Evolutionary conservation across 805 yeast species (phyloP), one percentile per base, ranked within the genome.

Genomic region (Ogataea ganodermae): DNA sequence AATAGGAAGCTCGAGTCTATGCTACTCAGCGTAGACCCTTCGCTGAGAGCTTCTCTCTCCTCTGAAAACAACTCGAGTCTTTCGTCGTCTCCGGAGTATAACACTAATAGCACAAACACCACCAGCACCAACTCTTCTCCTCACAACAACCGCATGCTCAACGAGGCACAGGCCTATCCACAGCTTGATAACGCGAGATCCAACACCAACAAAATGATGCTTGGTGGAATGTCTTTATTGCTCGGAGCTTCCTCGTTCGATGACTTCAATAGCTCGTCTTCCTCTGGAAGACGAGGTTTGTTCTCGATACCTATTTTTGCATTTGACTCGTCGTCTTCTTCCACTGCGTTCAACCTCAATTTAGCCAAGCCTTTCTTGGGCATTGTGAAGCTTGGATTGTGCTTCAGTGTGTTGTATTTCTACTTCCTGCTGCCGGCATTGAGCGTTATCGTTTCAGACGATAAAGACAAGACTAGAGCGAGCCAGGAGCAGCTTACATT

Each of bases 181-280:
- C 55, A 53, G 42, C 46, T 48, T 12, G 56, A 52, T 12, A 50
- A 53, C 35, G 46, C 46, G 24, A 37, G 44, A 22, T 57, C 63
- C 14, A 53, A 69, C n/a, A 58, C 74, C 9, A 76, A 74, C 51
- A 82, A 80, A 60, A 58, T 79, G 22, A 61, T 84, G 36, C 59
- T 84, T 51, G 89, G 88, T 13, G 84, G 87, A 17, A 70, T 83
- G 71, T 83, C 86, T 20, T 72, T 82, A 44, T 73, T 83, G 57
- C 73, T 81, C 67, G 88, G 88, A 22, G 75, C 84, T 2, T 77
- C 85, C 1, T 68, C 81, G 40, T 70, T 78, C 45, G 79, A 78
- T 44, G 84, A 80, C 38, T 69, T 73, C 41, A 68, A 58, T n/a
- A 69, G 59, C 14, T 42, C 45, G 20, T 33, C 48, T 9, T 36